phyloP scores from a whole-genome alignment of 208 protist genomes.

The Crithidia expoeki region DNA sequence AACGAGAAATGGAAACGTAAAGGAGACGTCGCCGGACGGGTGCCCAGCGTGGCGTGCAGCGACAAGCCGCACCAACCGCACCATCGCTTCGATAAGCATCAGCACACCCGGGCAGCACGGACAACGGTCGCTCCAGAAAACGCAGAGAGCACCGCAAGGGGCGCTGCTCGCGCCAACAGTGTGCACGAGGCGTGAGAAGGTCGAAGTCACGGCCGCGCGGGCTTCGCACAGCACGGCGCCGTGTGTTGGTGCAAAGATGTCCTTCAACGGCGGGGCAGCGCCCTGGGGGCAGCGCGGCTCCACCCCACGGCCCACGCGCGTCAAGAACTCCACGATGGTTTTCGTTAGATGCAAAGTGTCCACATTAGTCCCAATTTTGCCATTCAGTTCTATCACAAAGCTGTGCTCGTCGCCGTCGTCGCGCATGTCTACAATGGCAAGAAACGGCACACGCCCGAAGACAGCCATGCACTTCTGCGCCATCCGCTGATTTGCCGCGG shows the following conservation, averaged over 20 bases:
- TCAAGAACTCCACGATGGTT: constrained; percentile 32
- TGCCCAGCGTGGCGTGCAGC: constrained; percentile 21
- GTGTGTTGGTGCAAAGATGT: constrained; percentile 39
- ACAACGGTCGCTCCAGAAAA: constrained; percentile 75
- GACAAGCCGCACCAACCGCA: constrained; percentile 36
- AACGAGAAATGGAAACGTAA: constrained; percentile 44
- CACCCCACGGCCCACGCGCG: constrained; percentile 26
- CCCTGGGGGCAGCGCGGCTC: constrained; percentile 49
- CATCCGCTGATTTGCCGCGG: constrained; percentile 7
- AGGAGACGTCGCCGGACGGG: constrained; percentile 15
- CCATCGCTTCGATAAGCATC: constrained; percentile 55
- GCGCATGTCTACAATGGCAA: constrained; percentile 41
- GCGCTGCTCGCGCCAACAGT: background rate
- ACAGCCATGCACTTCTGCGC: constrained; percentile 43
- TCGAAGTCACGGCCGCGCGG: constrained; percentile 41
- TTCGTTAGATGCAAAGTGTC: background rate
- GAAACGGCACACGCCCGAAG: constrained; percentile 38
- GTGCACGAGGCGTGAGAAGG: constrained; percentile 24
- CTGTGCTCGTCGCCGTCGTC: constrained; percentile 41
- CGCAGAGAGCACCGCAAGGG: constrained; percentile 39
- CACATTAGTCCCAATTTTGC: background rate
- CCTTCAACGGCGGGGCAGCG: constrained; percentile 26
- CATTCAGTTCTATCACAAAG: constrained; percentile 27
- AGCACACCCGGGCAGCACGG: constrained; percentile 56
- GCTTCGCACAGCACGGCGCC: constrained; percentile 39